Evolutionary conservation across 306 rosid genomes (phyloP).

Genomic region (Crotalaria pallida): DNA sequence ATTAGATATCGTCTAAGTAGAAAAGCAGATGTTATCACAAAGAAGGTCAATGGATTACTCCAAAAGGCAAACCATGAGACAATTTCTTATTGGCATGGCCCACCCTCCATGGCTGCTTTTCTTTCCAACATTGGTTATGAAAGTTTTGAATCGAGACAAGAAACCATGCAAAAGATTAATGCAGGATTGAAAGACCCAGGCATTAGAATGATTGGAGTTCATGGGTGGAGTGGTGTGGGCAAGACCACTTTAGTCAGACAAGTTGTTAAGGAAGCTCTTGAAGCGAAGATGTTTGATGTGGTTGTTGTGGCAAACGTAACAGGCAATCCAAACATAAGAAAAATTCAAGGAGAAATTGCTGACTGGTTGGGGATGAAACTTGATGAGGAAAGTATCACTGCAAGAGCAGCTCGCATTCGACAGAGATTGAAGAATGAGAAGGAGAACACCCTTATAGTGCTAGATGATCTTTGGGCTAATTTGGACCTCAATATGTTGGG

Average conservation of each 20-base stretch:
- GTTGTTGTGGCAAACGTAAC: conserved; percentile 1
- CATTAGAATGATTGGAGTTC: not conserved
- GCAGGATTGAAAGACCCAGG: not conserved
- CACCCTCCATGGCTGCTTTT: not conserved
- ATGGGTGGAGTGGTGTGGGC: conserved; percentile 23
- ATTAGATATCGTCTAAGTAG: not conserved
- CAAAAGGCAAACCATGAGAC: not conserved
- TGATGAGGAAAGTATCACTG: not conserved
- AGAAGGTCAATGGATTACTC: not conserved
- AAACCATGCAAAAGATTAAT: not conserved
- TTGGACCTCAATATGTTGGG: conserved; percentile 18
- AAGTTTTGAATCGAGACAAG: not conserved
- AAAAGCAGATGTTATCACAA: not conserved
- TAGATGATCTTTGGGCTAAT: conserved; percentile 1
- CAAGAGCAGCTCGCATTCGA: not conserved
- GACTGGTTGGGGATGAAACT: not conserved
- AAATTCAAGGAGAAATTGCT: not conserved
- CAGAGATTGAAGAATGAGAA: not conserved
- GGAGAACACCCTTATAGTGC: not conserved
- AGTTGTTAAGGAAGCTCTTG: not conserved
- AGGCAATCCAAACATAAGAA: not conserved
- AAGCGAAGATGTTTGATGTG: not conserved
- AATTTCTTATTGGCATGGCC: not conserved
- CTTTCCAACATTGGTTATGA: not conserved
- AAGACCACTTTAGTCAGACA: conserved; percentile 21